Base-by-base conservation (phyloP, 306 rosid species). In the Prunus armeniaca region DNA sequence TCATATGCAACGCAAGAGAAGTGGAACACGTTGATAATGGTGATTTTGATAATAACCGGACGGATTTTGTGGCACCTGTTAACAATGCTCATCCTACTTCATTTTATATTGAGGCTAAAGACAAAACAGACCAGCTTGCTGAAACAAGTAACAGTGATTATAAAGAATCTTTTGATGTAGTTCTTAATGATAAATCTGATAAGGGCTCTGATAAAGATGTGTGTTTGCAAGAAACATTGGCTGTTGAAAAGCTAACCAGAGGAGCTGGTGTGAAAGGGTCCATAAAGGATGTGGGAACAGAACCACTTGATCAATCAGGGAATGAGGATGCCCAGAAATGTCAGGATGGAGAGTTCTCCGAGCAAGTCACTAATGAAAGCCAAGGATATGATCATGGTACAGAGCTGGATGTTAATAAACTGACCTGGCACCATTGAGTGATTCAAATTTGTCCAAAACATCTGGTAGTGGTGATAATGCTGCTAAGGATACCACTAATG, bases 1-100 rank as follows among this genome's bases (percentile, higher is more conserved):
- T 76, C 20, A 69, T 81, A 65, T 76, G 87, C 69, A 93, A 80
- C 84, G 87, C 85, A 86, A 84, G 87, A 80, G 89, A 84, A 79
- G 85, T 81, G 62, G 90, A 88, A 57, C 73, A 20, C 58, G 73
- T 47, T 47, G 84, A 79, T 73, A 64, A 30, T 45, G 66, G 71
- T 78, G 81, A 64, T 74, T 73, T 56, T 73, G 86, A 78, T 49
- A 81, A 79, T 67, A 78, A 78, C 76, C 83, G 51, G 72, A 46
- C 63, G 56, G 85, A 80, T 74, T 77, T 77, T 71, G 72, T 54
- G 73, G 96, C 74, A 47, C 72, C 65, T 46, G 67, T 69, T 38
- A 77, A 71, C 30, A 78, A 77, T 66, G 83, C 77, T 60, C 75
- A 71, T 82, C 72, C 67, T 54, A 58, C 78, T 61, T 78, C 79